Percentiles rank a stretch among this genome's conserved stretches.
These are phyloP conservation scores for Proliferodiscus dingleyae DNA, from an alignment of 2,329 filamentous ascomycete species.

Conservation along the genomic window DNA sequence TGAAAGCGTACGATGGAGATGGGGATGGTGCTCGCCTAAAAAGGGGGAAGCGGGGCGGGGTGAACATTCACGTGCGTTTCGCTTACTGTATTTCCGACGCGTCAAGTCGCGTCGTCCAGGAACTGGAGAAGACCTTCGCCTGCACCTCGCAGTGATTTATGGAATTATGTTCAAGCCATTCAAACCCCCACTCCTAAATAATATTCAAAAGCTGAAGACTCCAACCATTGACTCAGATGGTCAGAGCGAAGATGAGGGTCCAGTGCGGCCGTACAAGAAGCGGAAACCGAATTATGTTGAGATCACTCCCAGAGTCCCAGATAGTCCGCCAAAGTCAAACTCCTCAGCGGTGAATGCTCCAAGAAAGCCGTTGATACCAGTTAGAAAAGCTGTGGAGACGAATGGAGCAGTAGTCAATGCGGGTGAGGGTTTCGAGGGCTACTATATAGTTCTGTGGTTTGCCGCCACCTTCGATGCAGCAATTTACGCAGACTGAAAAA, in stretches of 20 bases:
- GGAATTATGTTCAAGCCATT: conserved; percentile 32
- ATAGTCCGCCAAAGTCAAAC: conserved; percentile 11
- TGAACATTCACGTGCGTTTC: not conserved
- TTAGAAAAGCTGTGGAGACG: conserved; percentile 23
- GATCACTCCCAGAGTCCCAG: conserved; percentile 19
- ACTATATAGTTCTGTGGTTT: conserved; percentile 32
- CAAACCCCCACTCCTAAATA: conserved; percentile 28
- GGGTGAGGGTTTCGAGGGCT: conserved; percentile 21
- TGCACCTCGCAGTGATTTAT: not conserved
- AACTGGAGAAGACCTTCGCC: not conserved
- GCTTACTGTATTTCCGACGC: not conserved
- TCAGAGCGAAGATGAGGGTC: conserved; percentile 12
- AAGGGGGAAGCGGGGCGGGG: not conserved
- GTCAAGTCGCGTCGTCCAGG: not conserved
- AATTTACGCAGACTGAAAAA: conserved; percentile 5
- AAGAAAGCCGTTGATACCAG: conserved; percentile 28
- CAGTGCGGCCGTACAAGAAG: conserved; percentile 25
- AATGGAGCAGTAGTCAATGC: conserved; percentile 5
- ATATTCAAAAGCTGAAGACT: conserved; percentile 9
- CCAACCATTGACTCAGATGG: conserved; percentile 16
- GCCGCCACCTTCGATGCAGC: not conserved
- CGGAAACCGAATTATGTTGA: conserved; percentile 23
- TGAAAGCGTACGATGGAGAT: too few species aligned
- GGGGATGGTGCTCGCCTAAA: too few species aligned
- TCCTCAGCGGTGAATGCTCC: conserved; percentile 24